These are phyloP conservation scores for Luffa acutangula DNA, from an alignment of 306 rosid species.

Conservation along the genomic window DNA sequence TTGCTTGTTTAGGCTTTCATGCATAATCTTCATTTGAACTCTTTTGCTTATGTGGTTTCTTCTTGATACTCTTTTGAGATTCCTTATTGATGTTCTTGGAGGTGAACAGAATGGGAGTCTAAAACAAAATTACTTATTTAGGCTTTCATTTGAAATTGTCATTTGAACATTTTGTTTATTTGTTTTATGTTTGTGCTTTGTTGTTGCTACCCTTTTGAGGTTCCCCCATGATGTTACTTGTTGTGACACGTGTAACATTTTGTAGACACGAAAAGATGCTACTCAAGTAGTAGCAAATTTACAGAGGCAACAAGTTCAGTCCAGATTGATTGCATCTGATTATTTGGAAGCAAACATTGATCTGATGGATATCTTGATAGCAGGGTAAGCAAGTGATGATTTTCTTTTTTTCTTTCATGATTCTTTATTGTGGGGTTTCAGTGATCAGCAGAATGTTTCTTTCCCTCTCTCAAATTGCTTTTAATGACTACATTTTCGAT, in stretches of 20 bases:
- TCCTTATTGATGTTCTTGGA: constrained; percentile 35
- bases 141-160: not conserved
- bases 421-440: not conserved
- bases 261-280: constrained; percentile 91
- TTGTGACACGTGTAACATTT: constrained; percentile 9
- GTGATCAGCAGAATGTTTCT: not conserved
- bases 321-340: constrained; percentile 92
- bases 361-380: constrained; percentile 64
- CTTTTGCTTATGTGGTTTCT: not conserved
- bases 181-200: not conserved
- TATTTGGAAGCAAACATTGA: constrained; percentile 81
- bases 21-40: not conserved
- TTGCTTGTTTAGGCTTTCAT: not conserved
- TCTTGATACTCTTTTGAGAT: not conserved
- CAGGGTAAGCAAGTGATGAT: constrained; percentile 50
- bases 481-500: not conserved
- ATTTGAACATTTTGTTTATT: not conserved
- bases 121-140: not conserved
- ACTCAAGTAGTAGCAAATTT: constrained; percentile 97
- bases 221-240: constrained; percentile 3
- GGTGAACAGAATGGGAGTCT: constrained; percentile 27
- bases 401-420: not conserved
- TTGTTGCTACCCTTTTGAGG: not conserved
- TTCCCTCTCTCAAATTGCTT: not conserved
- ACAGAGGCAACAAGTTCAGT: constrained; percentile 91